phyloP scores from a whole-genome alignment of 2,329 filamentous ascomycete species.

The Calonectria pauciramosa region DNA sequence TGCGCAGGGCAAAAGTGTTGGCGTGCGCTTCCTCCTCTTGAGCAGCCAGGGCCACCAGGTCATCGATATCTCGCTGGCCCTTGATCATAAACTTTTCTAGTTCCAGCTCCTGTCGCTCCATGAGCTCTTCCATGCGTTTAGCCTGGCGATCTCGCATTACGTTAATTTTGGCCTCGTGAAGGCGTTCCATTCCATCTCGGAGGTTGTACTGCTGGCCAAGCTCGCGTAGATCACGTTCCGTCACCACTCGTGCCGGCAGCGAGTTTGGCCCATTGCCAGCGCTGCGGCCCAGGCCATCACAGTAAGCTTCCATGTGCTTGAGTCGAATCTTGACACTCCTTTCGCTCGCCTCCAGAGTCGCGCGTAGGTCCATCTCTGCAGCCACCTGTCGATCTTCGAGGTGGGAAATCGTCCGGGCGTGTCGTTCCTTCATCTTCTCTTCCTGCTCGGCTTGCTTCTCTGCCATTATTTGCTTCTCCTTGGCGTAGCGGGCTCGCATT shows the following conservation, averaged over 20 bases:
- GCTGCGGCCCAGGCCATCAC: slow-evolving; percentile 64
- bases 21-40: slow-evolving; percentile 65
- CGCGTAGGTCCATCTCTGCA: slow-evolving; percentile 72
- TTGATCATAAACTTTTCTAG: slow-evolving; percentile 60
- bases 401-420: slow-evolving; percentile 65
- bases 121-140: slow-evolving; percentile 71
- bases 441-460: slow-evolving; percentile 63
- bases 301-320: slow-evolving; percentile 78
- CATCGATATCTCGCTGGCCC: slow-evolving; percentile 63
- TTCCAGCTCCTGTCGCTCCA: slow-evolving; percentile 68
- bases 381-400: slow-evolving; percentile 74
- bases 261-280: slow-evolving; percentile 46
- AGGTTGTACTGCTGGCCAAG: slow-evolving; percentile 73
- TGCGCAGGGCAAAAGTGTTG: slow-evolving; percentile 60
- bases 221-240: slow-evolving; percentile 70
- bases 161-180: slow-evolving; percentile 73
- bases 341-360: slow-evolving; percentile 68
- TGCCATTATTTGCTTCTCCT: slow-evolving; percentile 60
- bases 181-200: slow-evolving; percentile 70
- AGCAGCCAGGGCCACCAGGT: slow-evolving; percentile 60
- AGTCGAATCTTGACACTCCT: slow-evolving; percentile 69
- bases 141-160: slow-evolving; percentile 75
- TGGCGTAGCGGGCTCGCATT: slow-evolving; percentile 65
- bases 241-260: slow-evolving; percentile 67
- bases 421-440: slow-evolving; percentile 68